Evolutionary conservation across 2,329 filamentous ascomycete species (phyloP).

Genomic region (Tolypocladium endophyticum): DNA sequence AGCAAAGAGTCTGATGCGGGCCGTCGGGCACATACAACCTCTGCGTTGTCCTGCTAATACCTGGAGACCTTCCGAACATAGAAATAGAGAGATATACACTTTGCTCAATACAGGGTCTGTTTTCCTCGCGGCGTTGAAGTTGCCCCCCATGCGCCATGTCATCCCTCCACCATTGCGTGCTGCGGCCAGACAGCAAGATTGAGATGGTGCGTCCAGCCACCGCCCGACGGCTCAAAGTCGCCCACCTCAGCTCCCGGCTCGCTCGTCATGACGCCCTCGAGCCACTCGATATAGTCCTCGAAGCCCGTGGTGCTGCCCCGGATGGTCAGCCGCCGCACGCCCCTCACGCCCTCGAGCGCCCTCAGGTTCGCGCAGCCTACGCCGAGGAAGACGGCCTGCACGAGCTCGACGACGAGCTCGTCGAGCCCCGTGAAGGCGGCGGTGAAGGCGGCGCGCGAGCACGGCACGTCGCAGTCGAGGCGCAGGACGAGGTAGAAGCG

Average conservation of each 20-base stretch:
- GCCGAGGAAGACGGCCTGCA: slow-evolving; percentile 26
- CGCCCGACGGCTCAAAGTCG: slow-evolving; percentile 8
- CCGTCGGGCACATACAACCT: not conserved
- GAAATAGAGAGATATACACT: not conserved
- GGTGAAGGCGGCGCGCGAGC: slow-evolving; percentile 16
- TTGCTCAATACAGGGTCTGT: not conserved
- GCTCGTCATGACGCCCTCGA: slow-evolving; percentile 25
- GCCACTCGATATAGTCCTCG: slow-evolving; percentile 30
- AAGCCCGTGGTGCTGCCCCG: slow-evolving; percentile 28
- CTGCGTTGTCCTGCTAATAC: not conserved
- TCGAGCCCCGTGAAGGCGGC: slow-evolving; percentile 24
- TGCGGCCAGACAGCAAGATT: not conserved
- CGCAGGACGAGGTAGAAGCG: slow-evolving; percentile 28
- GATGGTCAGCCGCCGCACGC: slow-evolving; percentile 24
- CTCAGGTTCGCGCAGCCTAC: slow-evolving; percentile 25
- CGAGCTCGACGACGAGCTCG: slow-evolving; percentile 28
- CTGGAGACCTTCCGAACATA: not conserved
- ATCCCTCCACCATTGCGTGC: not conserved
- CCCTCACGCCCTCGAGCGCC: slow-evolving; percentile 31
- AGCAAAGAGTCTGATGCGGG: not conserved
- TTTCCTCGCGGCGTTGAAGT: not conserved
- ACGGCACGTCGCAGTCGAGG: slow-evolving; percentile 28
- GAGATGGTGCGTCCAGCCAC: not conserved
- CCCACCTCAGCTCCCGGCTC: slow-evolving; percentile 9
- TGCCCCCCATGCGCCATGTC: not conserved